phyloP scores from a whole-genome alignment of 257 asterid genomes.

The Lycium ferocissimum region DNA sequence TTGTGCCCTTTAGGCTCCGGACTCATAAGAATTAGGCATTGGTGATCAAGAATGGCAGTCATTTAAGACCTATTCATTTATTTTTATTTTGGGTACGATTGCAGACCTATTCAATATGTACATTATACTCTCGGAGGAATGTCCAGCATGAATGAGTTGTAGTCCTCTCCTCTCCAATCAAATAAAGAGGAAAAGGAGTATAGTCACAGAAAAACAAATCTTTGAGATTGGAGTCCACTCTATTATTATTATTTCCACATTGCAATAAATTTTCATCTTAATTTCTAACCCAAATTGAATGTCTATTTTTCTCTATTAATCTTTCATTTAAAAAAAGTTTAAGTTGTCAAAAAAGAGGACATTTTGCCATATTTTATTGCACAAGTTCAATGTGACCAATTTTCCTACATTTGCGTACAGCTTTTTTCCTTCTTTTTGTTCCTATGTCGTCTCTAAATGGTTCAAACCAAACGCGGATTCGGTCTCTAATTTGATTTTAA shows the following conservation, averaged over 20 bases:
- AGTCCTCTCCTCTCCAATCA: no score
- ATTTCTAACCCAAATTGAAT: neutral
- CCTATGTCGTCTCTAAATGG: neutral
- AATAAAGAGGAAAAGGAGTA: no score
- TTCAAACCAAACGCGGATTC: neutral
- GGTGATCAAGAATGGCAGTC: no score
- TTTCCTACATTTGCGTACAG: conserved; percentile 1
- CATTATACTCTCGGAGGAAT: no score
- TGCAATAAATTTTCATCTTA: neutral
- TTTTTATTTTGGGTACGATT: no score
- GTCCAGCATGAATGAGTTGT: no score
- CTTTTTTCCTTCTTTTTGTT: neutral
- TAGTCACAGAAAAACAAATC: neutral
- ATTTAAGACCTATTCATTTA: no score
- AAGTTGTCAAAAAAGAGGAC: neutral
- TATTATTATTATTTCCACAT: neutral
- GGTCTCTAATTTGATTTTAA: neutral
- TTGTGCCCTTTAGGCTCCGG: no score
- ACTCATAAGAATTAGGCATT: no score
- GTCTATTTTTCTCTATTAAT: neutral
- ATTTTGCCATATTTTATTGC: neutral
- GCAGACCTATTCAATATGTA: no score
- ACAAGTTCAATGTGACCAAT: conserved; percentile 13
- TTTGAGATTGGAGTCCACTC: neutral
- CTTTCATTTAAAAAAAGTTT: neutral